Conservation (phyloP, 768 basidiomycete species). For the Hydnomerulius pinastri region DNA sequence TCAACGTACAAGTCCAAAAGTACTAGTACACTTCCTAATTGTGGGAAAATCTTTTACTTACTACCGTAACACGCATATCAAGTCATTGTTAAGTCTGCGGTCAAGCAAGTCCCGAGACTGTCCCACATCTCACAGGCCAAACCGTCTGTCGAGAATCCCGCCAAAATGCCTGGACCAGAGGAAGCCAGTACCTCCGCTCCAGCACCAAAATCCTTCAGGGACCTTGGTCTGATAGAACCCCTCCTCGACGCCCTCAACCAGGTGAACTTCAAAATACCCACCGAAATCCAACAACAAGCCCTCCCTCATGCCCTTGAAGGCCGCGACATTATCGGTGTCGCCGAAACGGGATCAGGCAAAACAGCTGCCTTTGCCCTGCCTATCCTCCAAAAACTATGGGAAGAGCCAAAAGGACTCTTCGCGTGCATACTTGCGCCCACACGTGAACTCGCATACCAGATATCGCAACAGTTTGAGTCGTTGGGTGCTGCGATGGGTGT, state of each 20-base stretch:
- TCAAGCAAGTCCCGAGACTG: background rate
- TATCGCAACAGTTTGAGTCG: slow-evolving; percentile 93
- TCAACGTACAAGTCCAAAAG: too few relatives aligned
- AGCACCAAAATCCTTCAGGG: slow-evolving; percentile 62
- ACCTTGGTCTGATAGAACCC: slow-evolving; percentile 86
- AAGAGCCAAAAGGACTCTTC: slow-evolving; percentile 90
- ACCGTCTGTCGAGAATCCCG: background rate
- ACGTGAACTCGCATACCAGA: slow-evolving; percentile 97
- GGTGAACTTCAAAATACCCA: slow-evolving; percentile 82
- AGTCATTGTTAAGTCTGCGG: background rate
- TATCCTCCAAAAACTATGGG: slow-evolving; percentile 95
- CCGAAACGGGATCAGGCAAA: slow-evolving; percentile 96
- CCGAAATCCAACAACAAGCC: slow-evolving; percentile 84
- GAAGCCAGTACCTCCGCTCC: slow-evolving; percentile 54
- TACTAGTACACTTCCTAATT: background rate
- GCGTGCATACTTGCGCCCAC: slow-evolving; percentile 95
- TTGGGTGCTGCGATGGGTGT: slow-evolving; percentile 93
- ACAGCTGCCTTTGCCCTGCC: slow-evolving; percentile 97
- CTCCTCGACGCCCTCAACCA: slow-evolving; percentile 83
- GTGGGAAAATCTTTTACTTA: slow-evolving; percentile 7
- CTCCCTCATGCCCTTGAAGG: slow-evolving; percentile 90
- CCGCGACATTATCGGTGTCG: slow-evolving; percentile 97
- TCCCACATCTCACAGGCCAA: background rate
- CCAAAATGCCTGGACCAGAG: slow-evolving; percentile 61
- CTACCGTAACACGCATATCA: background rate